These are phyloP conservation scores for Acanthamoeba healyi DNA, from an alignment of 208 protist genomes.

Conservation along the genomic window DNA sequence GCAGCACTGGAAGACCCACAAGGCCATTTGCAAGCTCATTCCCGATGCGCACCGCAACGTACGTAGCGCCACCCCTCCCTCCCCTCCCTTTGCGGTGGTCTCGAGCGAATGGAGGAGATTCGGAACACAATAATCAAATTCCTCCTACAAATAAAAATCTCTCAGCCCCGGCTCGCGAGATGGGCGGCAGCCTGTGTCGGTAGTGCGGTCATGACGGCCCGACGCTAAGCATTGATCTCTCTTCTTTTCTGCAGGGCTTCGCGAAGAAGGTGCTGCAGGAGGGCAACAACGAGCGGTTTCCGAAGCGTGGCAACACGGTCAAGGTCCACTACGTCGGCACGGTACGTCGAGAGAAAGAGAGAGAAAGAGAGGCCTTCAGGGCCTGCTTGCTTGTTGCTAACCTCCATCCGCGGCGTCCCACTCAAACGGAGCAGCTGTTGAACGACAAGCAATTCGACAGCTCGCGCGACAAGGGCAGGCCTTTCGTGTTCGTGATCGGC, in stretches of 20 bases:
- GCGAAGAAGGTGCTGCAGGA: conserved; percentile 57
- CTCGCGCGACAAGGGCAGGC: conserved; percentile 62
- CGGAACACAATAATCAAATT: too few species aligned
- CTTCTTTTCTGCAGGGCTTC: conserved; percentile 32
- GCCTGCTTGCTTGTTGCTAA: not conserved
- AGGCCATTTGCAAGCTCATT: conserved; percentile 66
- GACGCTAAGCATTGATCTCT: too few species aligned
- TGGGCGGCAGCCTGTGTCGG: not conserved
- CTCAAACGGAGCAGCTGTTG: not conserved
- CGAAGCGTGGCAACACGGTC: conserved; percentile 41
- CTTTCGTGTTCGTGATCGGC: conserved; percentile 59
- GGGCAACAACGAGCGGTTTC: conserved; percentile 41
- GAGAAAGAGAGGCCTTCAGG: not conserved
- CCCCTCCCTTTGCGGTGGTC: not conserved
- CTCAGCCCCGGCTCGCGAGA: too few species aligned
- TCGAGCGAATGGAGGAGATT: not conserved
- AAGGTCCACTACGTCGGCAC: conserved; percentile 70
- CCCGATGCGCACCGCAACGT: not conserved
- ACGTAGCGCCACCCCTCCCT: not conserved
- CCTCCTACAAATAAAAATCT: not conserved
- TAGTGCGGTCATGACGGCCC: not conserved
- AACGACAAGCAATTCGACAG: conserved; percentile 66
- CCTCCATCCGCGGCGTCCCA: too few species aligned
- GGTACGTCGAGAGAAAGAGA: too few species aligned
- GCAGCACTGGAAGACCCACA: conserved; percentile 68